Evolutionary conservation across 2,329 filamentous ascomycete species (phyloP), one percentile per base, ranked within the genome.

Genomic region (Cryoendolithus antarcticus): DNA sequence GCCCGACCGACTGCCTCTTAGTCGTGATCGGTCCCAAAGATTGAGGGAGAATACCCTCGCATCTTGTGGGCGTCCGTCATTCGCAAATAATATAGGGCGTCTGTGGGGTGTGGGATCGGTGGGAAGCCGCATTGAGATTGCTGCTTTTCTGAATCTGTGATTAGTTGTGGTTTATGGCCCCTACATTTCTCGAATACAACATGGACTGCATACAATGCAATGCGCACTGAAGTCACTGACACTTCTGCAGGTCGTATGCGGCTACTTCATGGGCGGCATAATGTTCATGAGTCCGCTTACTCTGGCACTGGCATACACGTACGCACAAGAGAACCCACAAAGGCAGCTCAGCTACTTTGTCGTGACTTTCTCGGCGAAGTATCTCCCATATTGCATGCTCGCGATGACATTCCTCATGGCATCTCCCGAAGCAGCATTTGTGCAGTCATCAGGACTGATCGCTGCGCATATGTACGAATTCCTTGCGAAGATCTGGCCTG

Each of bases 391-490:
- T 56, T 80, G 80, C 47, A 82, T 93, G 72, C 72, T 96, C 33
- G 60, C 77, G 10, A 65, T 86, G 52, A 81, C 80, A 8, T 69
- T 93, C 13, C 65, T 96, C 38, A 74, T 82, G 56, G 69, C 63
- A 4, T 79, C 80, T 8, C 69, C 70, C 29, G 49, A 60, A 3
- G 63, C 62, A 11, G 71, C 82, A 8, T 56, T 82, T 40, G 53
- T 78, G 3, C 78, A 93, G 54, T 60, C 76, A 4, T 83, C 75
- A 28, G 91, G 91, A n/a, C 69, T 98, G 8, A 48, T 93, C 32
- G 84, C 88, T 9, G 88, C 88, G 4, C 91, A 98, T 59, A 55
- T 91, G 12, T 93, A 86, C 62, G 84, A 96, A 58, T 98, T 96
- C 56, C 61, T 95, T 36, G 86, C 83, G 2, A 75, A 84, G 35